Evolutionary conservation across 2,329 filamentous ascomycete genomes (phyloP), one percentile per base, ranked within the genome.

Genomic region (Trichoderma citrinoviride): DNA sequence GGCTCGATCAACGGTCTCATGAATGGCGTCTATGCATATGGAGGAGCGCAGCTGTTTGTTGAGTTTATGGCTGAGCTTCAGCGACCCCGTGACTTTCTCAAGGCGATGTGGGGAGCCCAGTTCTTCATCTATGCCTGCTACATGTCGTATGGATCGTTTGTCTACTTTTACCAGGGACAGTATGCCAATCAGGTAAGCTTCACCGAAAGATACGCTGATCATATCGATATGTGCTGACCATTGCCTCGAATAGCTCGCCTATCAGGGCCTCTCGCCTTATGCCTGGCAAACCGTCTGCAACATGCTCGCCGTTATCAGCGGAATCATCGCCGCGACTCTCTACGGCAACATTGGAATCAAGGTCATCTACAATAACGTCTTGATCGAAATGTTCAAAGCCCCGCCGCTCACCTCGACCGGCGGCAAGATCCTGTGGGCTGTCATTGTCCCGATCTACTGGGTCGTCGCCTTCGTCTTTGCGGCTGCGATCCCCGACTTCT

Each of bases 381-480:
- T 83, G 66, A 76, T 81, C 55, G 81, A 84, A 49, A 67, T 85
- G 1, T 78, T 85, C 70, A 71, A 77, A 7, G 78, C 80, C 37
- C 85, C 85, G 0, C 70, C 79, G 0, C 74, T 88, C 46, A 79
- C 78, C 8, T 77, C 76, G 5, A 78, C 71, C 25, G 73, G 68
- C 21, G 86, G 85, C 27, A 86, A 85, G 68, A 68, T 79, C 23
- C 68, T 82, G 56, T 88, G 82, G 79, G 77, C 77, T 7, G 73
- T 64, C 33, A 69, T 86, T 3, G 80, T 85, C 1, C 85, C 84
- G 0, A 68, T 85, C 5, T 88, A 86, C 74, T 88, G 85, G 85
- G 73, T 73, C 8, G 66, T 84, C 7, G 85, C 85, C 3, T 87
- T 86, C 68, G 70, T 85, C 25, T 73, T 88, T 56, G 82, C 79